A percentile compares a stretch with the other conserved stretches of the same genome.
These are phyloP conservation scores for Solanum clarkiae DNA, from an alignment of 257 asterid species.

Conservation along the genomic window DNA sequence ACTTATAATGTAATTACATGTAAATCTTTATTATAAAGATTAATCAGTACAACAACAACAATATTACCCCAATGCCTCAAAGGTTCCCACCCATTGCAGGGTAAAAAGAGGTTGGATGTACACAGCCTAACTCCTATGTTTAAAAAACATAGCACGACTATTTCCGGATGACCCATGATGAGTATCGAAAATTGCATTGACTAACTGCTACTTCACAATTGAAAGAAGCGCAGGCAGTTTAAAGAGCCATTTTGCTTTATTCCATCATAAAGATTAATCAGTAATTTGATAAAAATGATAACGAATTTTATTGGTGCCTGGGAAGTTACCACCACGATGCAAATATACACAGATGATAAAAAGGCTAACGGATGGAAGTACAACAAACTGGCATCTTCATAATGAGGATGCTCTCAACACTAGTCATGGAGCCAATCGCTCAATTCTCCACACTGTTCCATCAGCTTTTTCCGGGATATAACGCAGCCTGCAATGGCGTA, in stretches of 20 bases:
- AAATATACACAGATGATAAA: neutral
- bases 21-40: neutral
- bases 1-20: neutral
- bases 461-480: constrained; percentile 10
- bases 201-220: too few species aligned
- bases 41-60: too few species aligned
- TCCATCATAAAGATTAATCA: neutral
- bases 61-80: too few species aligned
- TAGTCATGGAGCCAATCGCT: constrained; percentile 37
- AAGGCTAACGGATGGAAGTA: neutral
- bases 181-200: too few species aligned
- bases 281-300: neutral
- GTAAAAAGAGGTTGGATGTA: too few species aligned
- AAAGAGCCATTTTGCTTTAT: too few species aligned
- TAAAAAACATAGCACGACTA: too few species aligned
- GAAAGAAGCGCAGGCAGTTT: too few species aligned
- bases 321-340: neutral
- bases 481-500: constrained; percentile 11
- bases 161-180: too few species aligned
- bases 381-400: neutral
- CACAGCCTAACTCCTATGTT: too few species aligned
- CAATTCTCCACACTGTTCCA: constrained; percentile 26
- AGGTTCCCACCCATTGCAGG: too few species aligned
- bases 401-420: constrained; percentile 6
- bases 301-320: neutral